Evolutionary conservation across 495 filamentous ascomycete species (phyloP).

Genomic region (Penicillium desertorum): DNA sequence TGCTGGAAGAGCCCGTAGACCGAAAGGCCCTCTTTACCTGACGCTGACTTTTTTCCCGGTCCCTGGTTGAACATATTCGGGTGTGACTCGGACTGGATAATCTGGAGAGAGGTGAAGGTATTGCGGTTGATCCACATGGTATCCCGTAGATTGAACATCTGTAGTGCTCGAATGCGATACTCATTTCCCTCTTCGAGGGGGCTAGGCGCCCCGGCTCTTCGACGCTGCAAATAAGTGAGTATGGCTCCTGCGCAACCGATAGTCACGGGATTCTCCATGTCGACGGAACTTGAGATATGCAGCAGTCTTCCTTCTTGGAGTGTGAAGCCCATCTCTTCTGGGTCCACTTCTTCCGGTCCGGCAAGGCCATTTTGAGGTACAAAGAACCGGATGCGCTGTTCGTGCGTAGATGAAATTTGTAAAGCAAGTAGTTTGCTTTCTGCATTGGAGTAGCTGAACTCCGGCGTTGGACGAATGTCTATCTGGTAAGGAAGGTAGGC

Average conservation of each 20-base stretch:
- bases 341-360: slow-evolving; percentile 43
- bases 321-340: slow-evolving; percentile 50
- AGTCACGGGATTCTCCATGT: slow-evolving; percentile 72
- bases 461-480: slow-evolving; percentile 68
- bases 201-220: slow-evolving; percentile 51
- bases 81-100: slow-evolving; percentile 80
- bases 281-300: slow-evolving; percentile 69
- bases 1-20: slow-evolving; percentile 80
- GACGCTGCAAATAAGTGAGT: slow-evolving; percentile 73
- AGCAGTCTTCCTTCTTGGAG: slow-evolving; percentile 65
- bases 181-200: slow-evolving; percentile 33
- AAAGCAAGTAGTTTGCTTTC: slow-evolving; percentile 66
- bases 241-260: slow-evolving; percentile 86
- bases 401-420: slow-evolving; percentile 38
- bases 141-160: slow-evolving; percentile 75
- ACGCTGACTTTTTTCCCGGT: slow-evolving; percentile 62
- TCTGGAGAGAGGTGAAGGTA: slow-evolving; percentile 78
- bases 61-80: slow-evolving; percentile 83
- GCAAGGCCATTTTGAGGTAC: slow-evolving; percentile 57
- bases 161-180: slow-evolving; percentile 60
- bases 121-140: slow-evolving; percentile 86
- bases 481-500: slow-evolving; percentile 64
- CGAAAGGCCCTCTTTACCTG: slow-evolving; percentile 85
- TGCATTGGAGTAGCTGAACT: slow-evolving; percentile 72
- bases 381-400: slow-evolving; percentile 45